Evolutionary conservation across 129 eudicot genomes (phyloP).

Genomic region (Flaveria brownii): DNA sequence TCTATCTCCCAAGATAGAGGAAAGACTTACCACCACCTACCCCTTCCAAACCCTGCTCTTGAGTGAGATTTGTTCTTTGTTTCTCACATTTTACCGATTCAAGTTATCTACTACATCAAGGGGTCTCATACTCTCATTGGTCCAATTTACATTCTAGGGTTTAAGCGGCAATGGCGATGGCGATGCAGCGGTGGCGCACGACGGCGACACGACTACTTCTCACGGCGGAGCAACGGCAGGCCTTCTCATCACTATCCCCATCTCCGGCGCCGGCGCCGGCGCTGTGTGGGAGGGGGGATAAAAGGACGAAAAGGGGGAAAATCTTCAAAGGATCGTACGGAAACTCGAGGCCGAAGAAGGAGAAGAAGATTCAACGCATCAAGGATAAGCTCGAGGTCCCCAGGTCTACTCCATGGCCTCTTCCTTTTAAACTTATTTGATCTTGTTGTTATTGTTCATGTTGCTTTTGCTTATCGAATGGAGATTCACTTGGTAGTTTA

Average conservation of each 20-base stretch:
- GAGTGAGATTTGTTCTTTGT: too few relatives aligned
- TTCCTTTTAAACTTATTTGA: constrained; percentile 85
- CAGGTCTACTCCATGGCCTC: constrained; percentile 99
- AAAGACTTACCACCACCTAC: too few relatives aligned
- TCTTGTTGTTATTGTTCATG: neutral
- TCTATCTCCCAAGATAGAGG: too few relatives aligned
- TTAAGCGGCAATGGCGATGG: constrained; percentile 42
- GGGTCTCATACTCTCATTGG: too few relatives aligned
- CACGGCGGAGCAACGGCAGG: constrained; percentile 38
- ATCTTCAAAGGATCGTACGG: constrained; percentile 89
- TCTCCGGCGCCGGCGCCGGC: constrained; percentile 41
- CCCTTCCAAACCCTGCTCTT: too few relatives aligned
- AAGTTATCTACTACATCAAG: too few relatives aligned
- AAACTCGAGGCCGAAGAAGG: constrained; percentile 77
- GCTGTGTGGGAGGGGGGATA: constrained; percentile 95
- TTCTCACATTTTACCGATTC: too few relatives aligned
- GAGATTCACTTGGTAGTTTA: neutral
- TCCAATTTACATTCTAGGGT: constrained; percentile 41
- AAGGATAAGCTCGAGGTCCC: constrained; percentile 95
- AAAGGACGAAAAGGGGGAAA: constrained; percentile 86
- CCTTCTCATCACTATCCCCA: constrained; percentile 53
- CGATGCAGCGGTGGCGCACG: constrained; percentile 57
- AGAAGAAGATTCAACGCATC: constrained; percentile 75
- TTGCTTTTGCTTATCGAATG: neutral
- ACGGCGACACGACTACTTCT: constrained; percentile 49